Conservation (phyloP, 305 asterid species). For the Solanum chacoense region DNA sequence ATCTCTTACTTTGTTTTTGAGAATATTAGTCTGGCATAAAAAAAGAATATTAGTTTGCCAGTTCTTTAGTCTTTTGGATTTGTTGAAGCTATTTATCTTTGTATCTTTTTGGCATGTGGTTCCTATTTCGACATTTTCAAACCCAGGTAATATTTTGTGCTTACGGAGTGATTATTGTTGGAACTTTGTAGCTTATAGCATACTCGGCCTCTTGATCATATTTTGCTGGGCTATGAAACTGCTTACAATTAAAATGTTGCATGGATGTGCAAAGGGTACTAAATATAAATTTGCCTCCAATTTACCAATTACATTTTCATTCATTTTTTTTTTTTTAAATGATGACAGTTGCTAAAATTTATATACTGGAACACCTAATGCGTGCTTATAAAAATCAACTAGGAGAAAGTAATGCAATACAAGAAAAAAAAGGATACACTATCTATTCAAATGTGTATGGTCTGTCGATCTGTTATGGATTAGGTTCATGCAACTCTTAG, state of each 20-base stretch:
- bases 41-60: background rate
- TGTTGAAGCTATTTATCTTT: background rate
- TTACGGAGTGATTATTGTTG: background rate
- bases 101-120: background rate
- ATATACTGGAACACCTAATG: background rate
- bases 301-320: background rate
- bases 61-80: background rate
- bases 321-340: background rate
- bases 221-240: background rate
- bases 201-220: background rate
- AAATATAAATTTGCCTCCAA: background rate
- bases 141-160: background rate
- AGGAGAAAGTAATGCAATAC: background rate
- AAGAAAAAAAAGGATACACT: background rate
- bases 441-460: background rate
- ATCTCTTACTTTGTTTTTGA: background rate
- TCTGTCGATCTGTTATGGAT: background rate
- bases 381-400: background rate
- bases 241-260: background rate
- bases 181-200: background rate
- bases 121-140: background rate
- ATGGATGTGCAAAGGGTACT: background rate
- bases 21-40: background rate
- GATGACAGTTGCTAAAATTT: background rate
- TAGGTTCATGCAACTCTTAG: background rate